Conservation (phyloP, 257 asterid genomes). For the Catharanthus roseus region DNA sequence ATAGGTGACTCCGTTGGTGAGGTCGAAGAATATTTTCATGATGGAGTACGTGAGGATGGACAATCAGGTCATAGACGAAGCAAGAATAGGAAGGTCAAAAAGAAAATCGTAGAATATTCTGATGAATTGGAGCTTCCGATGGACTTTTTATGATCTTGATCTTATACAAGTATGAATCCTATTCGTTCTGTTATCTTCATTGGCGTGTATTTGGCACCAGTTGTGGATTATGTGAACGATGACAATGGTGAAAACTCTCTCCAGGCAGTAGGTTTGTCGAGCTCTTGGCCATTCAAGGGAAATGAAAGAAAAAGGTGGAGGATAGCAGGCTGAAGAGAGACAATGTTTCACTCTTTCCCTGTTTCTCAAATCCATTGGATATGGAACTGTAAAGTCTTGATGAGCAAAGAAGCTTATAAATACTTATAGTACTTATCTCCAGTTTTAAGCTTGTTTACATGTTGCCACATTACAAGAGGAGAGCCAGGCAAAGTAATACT, state of each 20-base stretch:
- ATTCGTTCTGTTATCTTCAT: not conserved
- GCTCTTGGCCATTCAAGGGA: not conserved
- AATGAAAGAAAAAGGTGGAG: not conserved
- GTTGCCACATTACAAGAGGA: not conserved
- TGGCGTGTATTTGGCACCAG: not conserved
- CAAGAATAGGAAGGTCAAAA: constrained; percentile 20
- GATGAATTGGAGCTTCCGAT: constrained; percentile 64
- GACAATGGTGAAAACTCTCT: not conserved
- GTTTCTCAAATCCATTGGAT: not conserved
- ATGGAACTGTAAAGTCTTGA: not conserved
- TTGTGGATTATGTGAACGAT: not conserved
- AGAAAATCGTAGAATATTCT: constrained; percentile 22
- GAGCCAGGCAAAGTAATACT: not conserved
- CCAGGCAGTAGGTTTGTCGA: not conserved
- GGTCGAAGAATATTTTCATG: constrained; percentile 22
- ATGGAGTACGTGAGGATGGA: constrained; percentile 1
- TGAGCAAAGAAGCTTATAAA: too few species aligned
- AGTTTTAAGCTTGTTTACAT: not conserved
- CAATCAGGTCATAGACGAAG: constrained; percentile 16
- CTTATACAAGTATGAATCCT: not conserved
- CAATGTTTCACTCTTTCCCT: not conserved
- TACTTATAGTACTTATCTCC: not conserved
- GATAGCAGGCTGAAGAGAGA: not conserved
- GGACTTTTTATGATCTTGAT: constrained; percentile 40
- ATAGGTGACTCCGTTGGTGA: constrained; percentile 29